These are phyloP conservation scores for Aspergillus neoniger DNA, from an alignment of 2,329 filamentous ascomycete genomes.

Conservation along the genomic window DNA sequence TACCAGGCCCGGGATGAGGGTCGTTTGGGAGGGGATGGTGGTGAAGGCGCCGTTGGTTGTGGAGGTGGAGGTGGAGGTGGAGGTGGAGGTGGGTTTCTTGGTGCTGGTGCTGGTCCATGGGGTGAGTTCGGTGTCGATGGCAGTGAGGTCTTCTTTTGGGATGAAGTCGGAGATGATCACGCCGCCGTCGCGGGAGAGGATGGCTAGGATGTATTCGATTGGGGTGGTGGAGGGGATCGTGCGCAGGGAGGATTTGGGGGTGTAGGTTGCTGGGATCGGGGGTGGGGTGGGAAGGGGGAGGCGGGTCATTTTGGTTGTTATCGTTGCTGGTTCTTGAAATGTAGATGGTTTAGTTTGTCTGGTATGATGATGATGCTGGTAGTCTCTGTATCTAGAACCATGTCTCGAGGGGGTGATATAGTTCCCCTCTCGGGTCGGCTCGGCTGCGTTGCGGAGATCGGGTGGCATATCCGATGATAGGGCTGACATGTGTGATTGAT, in stretches of 20 bases:
- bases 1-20: constrained; percentile 30
- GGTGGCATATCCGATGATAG: not conserved
- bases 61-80: not conserved
- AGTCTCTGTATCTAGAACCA: not conserved
- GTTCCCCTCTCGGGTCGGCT: not conserved
- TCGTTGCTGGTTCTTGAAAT: not conserved
- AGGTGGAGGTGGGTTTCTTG: not conserved
- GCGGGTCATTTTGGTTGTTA: constrained; percentile 7
- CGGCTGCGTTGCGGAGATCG: constrained; percentile 1
- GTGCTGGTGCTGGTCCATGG: constrained; percentile 11
- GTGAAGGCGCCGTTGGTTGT: constrained; percentile 17
- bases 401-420: not conserved
- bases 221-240: constrained; percentile 27
- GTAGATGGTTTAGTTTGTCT: not conserved
- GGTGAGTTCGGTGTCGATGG: constrained; percentile 25
- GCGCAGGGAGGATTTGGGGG: constrained; percentile 20
- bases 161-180: constrained; percentile 35
- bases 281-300: constrained; percentile 11
- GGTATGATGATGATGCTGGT: not conserved
- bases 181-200: constrained; percentile 37
- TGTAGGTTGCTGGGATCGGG: constrained; percentile 12
- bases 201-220: constrained; percentile 31
- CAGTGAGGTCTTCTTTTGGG: constrained; percentile 23
- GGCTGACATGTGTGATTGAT: not conserved
- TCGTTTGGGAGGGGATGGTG: constrained; percentile 29